Conservation (phyloP, 139 green algal species). For the Asterochloris erici region DNA sequence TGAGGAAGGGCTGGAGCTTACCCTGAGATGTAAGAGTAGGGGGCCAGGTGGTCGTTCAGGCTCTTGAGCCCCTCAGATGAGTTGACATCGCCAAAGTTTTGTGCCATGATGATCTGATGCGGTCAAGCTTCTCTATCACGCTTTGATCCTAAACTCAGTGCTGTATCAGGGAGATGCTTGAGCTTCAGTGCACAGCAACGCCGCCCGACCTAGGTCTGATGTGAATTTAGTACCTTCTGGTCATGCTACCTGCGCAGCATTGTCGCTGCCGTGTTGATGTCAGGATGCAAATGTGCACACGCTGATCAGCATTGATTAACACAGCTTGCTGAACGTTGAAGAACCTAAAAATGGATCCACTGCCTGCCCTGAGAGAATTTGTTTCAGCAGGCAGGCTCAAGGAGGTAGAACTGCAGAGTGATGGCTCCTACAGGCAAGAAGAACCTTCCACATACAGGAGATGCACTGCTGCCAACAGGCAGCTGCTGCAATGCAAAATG, state of each 20-base stretch:
- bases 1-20: neutral
- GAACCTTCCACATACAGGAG: too few species aligned
- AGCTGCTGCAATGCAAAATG: neutral
- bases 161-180: too few species aligned
- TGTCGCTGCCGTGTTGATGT: too few species aligned
- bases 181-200: too few species aligned
- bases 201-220: too few species aligned
- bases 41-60: slow-evolving; percentile 52
- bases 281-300: too few species aligned
- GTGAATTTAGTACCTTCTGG: too few species aligned
- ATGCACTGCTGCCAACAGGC: too few species aligned
- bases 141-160: too few species aligned
- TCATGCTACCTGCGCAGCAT: too few species aligned
- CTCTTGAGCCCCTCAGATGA: slow-evolving; percentile 36
- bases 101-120: slow-evolving; percentile 8
- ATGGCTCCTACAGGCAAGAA: neutral
- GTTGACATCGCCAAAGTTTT: slow-evolving; percentile 23
- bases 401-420: neutral
- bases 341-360: slow-evolving; percentile 16
- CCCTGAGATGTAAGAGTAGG: slow-evolving; percentile 57
- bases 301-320: too few species aligned
- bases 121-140: neutral
- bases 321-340: too few species aligned
- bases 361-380: slow-evolving; percentile 19
- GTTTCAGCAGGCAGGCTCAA: neutral